Evolutionary conservation across 163 green algal genomes (phyloP), one percentile per base, ranked within the genome.

Genomic region (Scenedesmus sp.): DNA sequence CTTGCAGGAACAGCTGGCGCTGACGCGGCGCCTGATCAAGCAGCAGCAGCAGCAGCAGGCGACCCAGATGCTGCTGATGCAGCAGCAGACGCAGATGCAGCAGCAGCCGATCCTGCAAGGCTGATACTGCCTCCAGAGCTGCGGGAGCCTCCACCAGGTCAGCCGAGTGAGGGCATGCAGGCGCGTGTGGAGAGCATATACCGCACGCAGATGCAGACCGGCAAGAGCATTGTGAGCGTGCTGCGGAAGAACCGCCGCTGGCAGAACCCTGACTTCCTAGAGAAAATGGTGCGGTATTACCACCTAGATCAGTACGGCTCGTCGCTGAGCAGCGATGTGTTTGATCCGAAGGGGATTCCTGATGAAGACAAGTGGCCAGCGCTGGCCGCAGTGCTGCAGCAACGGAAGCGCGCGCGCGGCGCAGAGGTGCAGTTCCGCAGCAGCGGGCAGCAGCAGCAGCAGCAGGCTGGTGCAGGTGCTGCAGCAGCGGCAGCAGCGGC

Each of bases 241-340:
- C 57, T 94, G 56, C 77, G 85, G 3, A 82, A 81, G 20, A 87
- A 92, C 67, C 57, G 82, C 4, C 59, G 66, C 8, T 94, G 91
- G 86, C 86, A 91, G 26, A 94, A 94, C 87, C 92, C 92, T 59
- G 20, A 59, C 20, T 94, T 94, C 46, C 56, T 94, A 77, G 74
- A 94, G 70, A 94, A 94, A 84, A 88, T 92, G 74, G 91, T 94
- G 8, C 60, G 67, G 56, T 86, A 92, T 52, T 92, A 82, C 26
- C 12, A 85, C 18, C 60, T 94, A 4, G 8, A 91, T 23, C 92
- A 93, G 89, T 94, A 94, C 67, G 92, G 90, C 3, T 89, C 86
- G 0, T 91, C 74, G 10, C 85, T 93, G 13, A 85, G 56, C n/a
- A 52, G 26, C 2, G 92, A 94, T 15, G 59, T 93, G 5, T 94